Base-by-base conservation (phyloP, 257 asterid species). In the Forsythia viridissima region DNA sequence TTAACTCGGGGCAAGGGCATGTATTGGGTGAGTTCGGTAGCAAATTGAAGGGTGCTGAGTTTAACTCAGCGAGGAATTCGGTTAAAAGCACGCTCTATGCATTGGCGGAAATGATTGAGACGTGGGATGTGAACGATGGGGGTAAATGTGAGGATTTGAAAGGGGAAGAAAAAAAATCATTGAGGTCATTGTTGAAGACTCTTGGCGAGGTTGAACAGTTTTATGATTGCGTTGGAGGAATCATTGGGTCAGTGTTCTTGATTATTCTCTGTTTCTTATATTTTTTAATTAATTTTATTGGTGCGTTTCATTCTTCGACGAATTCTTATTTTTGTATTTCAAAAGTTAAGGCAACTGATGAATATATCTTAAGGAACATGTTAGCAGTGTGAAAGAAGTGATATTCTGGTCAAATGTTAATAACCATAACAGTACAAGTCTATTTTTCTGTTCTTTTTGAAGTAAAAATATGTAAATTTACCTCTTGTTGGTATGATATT, bases 211-310 rank as follows among this genome's bases (percentile, higher is more conserved):
- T 93, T 41, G 99, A 96, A 85, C 87, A 84, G 77, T 93, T 96
- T 83, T 96, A 93, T 85, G 95, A 96, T 69, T 93, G 97, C 84
- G 90, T 96, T 82, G 98, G 99, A 78, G 99, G 99, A 77, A 91
- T 93, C 71, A 88, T 96, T 48, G 99, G 99, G 98, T 96, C 75
- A 87, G 96, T 85, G 30, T 73, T 76, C 67, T 57, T 76, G 76
- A 73, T 46, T 69, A 37, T 42, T 76, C 43, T 51, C 66, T 52
- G 6, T 80, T 59, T 73, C 70, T 24, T 72, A 71, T 65, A 30
- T 38, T 73, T 66, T 57, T 67, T 65, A 16, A n/a, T 4, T 41
- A 52, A 40, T 79, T 51, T n/a, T 74, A 43, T 76, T 1, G 24
- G 38, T 48, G 8, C 76, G 10, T 44, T 38, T 51, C 16, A 15